Base-by-base conservation (phyloP, 768 basidiomycete species). In the Hirschioporus abietinus region DNA sequence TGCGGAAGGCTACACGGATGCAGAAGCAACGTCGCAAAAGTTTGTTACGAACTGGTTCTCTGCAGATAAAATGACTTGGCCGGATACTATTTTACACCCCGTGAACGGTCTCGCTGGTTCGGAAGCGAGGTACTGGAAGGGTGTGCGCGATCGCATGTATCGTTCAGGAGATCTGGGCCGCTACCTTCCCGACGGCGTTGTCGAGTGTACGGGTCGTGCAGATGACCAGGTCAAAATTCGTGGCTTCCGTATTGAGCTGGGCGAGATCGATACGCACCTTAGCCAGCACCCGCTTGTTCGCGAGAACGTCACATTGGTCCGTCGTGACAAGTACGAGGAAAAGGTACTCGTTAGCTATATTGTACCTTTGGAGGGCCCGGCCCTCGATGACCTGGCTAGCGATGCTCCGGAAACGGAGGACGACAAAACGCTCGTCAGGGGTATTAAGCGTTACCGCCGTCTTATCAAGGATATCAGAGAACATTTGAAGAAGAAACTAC, bases 201-300 rank as follows among this genome's bases (percentile, higher is more conserved):
- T 99, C 12, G 97, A 99, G 76, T 99, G 97, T 75, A 95, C 93
- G 0, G 97, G 97, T 23, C 87, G 97, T 24, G 96, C 96, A 1
- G 97, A 99, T 74, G 96, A 99, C 74, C 97, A 99, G 74, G 93
- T 99, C 79, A 99, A 99, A 80, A 99, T 99, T 77, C 92, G 97
- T 65, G 97, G 97, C 1, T 99, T 99, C 88, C 85, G 97, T 26
- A 99, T 99, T 73, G 97, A 99, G 76, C 85, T 99, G 7, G 96
- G 96, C 18, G 97, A 99, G 76, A 97, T 99, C 70, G 97, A 99
- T 75, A 97, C 93, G 0, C 89, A 96, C 78, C 87, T 99, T 66
- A 92, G 91, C 71, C 89, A 95, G 72, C 96, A 99, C 74, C 91
- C 93, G 8, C 85, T 94, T 23, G 88, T 99, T 1, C 82, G 96